These are phyloP conservation scores for Pythium scleroteichum DNA, from an alignment of 352 stramenopile species.

Conservation along the genomic window DNA sequence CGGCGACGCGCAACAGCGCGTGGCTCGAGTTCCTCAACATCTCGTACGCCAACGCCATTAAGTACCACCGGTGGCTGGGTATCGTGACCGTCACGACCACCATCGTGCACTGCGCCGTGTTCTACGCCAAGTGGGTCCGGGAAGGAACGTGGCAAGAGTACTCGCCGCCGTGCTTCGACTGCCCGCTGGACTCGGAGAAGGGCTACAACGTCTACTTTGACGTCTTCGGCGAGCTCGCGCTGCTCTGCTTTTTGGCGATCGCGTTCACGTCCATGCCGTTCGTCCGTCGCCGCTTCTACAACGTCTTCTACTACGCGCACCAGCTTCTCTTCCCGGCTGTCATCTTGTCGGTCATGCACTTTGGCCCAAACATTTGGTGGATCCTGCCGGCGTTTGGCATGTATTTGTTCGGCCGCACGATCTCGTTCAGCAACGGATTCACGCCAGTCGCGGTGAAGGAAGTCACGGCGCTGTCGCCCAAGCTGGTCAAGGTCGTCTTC, in stretches of 20 bases:
- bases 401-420: constrained; percentile 34
- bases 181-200: constrained; percentile 19
- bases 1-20: constrained; percentile 31
- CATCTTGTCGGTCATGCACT: constrained; percentile 44
- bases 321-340: constrained; percentile 36
- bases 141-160: constrained; percentile 23
- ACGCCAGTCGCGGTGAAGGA: constrained; percentile 27
- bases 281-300: constrained; percentile 36
- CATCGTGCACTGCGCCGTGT: constrained; percentile 23
- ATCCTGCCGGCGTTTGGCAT: constrained; percentile 35
- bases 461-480: constrained; percentile 20
- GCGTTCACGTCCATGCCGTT: constrained; percentile 31
- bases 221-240: constrained; percentile 36
- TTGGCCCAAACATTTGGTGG: constrained; percentile 31
- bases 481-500: constrained; percentile 41
- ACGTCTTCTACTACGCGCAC: constrained; percentile 42
- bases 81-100: constrained; percentile 26
- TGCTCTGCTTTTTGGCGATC: constrained; percentile 39
- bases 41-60: constrained; percentile 40
- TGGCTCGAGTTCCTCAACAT: constrained; percentile 44
- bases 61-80: constrained; percentile 43
- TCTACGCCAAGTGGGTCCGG: constrained; percentile 23
- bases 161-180: constrained; percentile 41
- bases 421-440: constrained; percentile 27
- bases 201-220: constrained; percentile 37